Conservation (phyloP, 345 rosid genomes). For the Ceriops zippeliana region DNA sequence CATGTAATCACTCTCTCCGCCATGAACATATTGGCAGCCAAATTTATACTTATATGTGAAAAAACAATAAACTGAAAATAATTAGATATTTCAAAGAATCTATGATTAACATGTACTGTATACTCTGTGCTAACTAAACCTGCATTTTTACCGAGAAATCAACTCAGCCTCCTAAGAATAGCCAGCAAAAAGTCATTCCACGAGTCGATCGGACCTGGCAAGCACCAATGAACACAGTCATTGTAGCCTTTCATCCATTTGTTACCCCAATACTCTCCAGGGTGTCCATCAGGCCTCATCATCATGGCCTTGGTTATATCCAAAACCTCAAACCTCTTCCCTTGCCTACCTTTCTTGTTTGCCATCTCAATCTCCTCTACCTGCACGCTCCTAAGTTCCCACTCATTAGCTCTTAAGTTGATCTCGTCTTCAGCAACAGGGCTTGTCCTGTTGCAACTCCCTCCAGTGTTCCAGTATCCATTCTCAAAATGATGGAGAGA, state of each 20-base stretch:
- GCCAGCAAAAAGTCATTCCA: conserved; percentile 76
- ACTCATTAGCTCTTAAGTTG: conserved; percentile 25
- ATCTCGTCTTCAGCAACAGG: conserved; percentile 38
- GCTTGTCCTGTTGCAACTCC: conserved; percentile 52
- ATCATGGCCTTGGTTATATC: conserved; percentile 68
- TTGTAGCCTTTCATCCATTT: conserved; percentile 76
- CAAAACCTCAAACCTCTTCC: conserved; percentile 43
- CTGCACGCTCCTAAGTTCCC: conserved; percentile 52
- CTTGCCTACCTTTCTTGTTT: conserved; percentile 15
- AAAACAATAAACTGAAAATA: too few species aligned
- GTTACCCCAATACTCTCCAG: conserved; percentile 63
- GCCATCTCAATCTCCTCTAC: conserved; percentile 43
- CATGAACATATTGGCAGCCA: too few species aligned
- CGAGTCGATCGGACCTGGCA: conserved; percentile 75
- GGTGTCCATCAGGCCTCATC: conserved; percentile 88
- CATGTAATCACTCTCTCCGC: too few species aligned
- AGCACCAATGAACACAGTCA: conserved; percentile 88
- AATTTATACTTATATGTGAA: too few species aligned
- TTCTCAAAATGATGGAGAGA: conserved; percentile 88
- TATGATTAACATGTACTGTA: neutral
- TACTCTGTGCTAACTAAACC: neutral
- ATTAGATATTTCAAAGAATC: neutral
- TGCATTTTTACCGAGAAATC: neutral
- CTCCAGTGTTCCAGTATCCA: conserved; percentile 77
- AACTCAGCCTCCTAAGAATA: conserved; percentile 19